Conservation (phyloP, 2,329 filamentous ascomycete genomes). For the Claviceps spartinae region DNA sequence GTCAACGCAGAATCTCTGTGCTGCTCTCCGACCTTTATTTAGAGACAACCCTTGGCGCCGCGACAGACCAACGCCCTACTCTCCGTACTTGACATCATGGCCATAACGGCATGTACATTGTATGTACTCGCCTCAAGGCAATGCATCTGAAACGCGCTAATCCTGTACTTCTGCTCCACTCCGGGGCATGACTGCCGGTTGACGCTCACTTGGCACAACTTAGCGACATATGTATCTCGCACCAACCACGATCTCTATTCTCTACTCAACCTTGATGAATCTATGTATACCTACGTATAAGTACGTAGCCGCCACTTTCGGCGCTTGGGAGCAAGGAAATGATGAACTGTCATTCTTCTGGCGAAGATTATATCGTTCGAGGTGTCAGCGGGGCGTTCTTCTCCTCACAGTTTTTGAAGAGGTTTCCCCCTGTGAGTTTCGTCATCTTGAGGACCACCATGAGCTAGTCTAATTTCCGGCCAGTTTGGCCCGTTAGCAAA, state of each 20-base stretch:
- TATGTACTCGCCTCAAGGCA: slow-evolving; percentile 4
- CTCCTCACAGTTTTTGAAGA: neutral
- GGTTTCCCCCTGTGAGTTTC: neutral
- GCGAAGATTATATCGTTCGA: neutral
- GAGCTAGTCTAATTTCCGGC: neutral
- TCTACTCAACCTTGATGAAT: neutral
- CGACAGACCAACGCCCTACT: too few species aligned
- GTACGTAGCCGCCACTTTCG: neutral
- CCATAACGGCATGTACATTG: too few species aligned
- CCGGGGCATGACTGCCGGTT: slow-evolving; percentile 4
- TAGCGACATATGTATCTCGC: slow-evolving; percentile 5
- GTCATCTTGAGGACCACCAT: neutral
- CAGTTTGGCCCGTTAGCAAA: neutral
- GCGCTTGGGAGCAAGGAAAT: neutral
- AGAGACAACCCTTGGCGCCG: too few species aligned
- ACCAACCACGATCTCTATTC: neutral
- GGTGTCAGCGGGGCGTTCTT: neutral
- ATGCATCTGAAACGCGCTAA: slow-evolving; percentile 12
- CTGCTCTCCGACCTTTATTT: neutral
- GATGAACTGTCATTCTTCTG: neutral
- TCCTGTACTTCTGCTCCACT: slow-evolving; percentile 4
- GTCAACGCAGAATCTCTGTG: neutral
- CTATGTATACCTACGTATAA: too few species aligned
- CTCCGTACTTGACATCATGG: too few species aligned
- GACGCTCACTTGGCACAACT: slow-evolving; percentile 4